These are phyloP conservation scores for Coemansia sp. DNA, from an alignment of 192 early-diverging fungal genomes.

Conservation along the genomic window DNA sequence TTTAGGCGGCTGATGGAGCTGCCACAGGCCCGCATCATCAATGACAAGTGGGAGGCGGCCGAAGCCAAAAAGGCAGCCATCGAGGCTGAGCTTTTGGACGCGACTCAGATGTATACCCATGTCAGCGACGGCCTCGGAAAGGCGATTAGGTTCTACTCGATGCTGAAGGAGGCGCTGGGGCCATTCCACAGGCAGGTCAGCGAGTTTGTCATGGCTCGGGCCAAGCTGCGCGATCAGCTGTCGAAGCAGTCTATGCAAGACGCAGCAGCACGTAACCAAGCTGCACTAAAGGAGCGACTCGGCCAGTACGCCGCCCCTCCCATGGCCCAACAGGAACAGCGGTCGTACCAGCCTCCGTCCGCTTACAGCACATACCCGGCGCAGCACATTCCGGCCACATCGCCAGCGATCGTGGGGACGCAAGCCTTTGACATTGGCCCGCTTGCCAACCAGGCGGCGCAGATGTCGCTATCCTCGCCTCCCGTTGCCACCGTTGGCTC, in stretches of 20 bases:
- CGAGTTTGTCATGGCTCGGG: conserved; percentile 58
- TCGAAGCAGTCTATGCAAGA: conserved; percentile 52
- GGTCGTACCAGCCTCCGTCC: conserved; percentile 1
- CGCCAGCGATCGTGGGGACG: conserved; percentile 16
- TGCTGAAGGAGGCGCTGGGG: conserved; percentile 54
- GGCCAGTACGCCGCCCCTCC: conserved; percentile 43
- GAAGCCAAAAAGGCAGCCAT: conserved; percentile 63
- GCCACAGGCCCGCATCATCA: conserved; percentile 64
- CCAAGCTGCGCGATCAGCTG: conserved; percentile 57
- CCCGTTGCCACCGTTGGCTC: background rate
- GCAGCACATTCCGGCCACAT: conserved; percentile 10
- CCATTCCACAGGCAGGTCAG: conserved; percentile 47
- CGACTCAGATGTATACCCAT: conserved; percentile 63
- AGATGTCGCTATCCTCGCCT: conserved; percentile 36
- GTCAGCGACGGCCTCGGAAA: conserved; percentile 61
- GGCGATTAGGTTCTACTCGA: conserved; percentile 61
- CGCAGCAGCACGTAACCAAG: conserved; percentile 58
- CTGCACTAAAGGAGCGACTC: conserved; percentile 59
- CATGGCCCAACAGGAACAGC: conserved; percentile 9
- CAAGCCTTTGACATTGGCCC: conserved; percentile 40
- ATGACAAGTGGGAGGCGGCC: conserved; percentile 65
- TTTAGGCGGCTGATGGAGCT: conserved; percentile 75
- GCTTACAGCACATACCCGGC: conserved; percentile 12
- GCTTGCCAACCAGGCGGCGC: conserved; percentile 42
- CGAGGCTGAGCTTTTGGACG: conserved; percentile 66